Conservation (phyloP, 83 land plant species). For the Thuja plicata region DNA sequence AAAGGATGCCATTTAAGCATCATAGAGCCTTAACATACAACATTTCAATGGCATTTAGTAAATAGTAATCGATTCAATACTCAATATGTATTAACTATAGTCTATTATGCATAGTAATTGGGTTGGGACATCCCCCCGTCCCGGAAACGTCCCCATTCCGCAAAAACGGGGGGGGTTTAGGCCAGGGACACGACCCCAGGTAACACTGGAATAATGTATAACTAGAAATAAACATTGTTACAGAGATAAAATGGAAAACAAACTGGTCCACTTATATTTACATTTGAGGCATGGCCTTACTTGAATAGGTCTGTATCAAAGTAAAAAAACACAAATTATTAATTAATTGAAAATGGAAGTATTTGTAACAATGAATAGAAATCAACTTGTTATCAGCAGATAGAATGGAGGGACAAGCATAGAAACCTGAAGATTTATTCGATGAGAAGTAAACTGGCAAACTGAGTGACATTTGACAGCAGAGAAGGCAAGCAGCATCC, state of each 20-base stretch:
- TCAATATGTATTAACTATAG: too few relatives aligned
- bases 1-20: too few relatives aligned
- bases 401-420: background rate
- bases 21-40: too few relatives aligned
- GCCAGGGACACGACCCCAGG: too few relatives aligned
- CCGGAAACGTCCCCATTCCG: too few relatives aligned
- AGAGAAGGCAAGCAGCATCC: conserved; percentile 13
- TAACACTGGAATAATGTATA: background rate
- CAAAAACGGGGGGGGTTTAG: too few relatives aligned
- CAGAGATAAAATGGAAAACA: background rate
- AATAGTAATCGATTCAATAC: too few relatives aligned
- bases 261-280: background rate
- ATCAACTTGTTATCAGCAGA: background rate
- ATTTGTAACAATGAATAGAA: background rate
- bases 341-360: background rate
- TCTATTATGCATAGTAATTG: too few relatives aligned
- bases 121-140: too few relatives aligned
- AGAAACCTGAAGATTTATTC: conserved; percentile 11
- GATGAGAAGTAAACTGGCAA: conserved; percentile 13
- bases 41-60: too few relatives aligned
- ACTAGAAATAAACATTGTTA: background rate
- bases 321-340: background rate
- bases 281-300: background rate
- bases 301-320: background rate
- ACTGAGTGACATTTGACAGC: conserved; percentile 5